Evolutionary conservation across 2,329 filamentous ascomycete species (phyloP).

Genomic region (Chalara sp.): DNA sequence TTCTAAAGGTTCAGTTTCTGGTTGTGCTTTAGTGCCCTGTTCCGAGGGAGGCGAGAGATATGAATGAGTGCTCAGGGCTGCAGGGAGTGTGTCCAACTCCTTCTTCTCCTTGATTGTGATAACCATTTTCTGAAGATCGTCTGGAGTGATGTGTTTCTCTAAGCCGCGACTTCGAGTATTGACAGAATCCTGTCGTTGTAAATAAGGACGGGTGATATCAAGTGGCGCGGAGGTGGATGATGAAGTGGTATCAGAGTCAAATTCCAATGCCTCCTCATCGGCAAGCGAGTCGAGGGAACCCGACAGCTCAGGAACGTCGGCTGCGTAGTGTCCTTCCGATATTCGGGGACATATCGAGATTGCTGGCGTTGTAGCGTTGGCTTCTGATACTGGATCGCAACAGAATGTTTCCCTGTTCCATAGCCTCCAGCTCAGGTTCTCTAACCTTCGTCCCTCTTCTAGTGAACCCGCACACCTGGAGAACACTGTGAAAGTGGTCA

Average conservation of each 20-base stretch:
- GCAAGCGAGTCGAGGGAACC: conserved; percentile 69
- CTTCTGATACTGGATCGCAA: conserved; percentile 58
- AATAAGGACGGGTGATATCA: conserved; percentile 58
- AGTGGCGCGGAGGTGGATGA: conserved; percentile 44
- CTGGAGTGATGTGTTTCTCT: conserved; percentile 86
- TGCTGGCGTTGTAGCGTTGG: conserved; percentile 36
- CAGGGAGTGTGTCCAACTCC: conserved; percentile 51
- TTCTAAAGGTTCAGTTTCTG: conserved; percentile 35
- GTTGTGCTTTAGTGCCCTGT: not conserved
- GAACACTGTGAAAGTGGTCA: conserved; percentile 56
- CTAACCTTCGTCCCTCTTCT: conserved; percentile 83
- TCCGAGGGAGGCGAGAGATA: conserved; percentile 33
- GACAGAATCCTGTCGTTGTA: conserved; percentile 65
- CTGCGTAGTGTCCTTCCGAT: conserved; percentile 32
- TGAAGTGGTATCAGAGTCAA: conserved; percentile 32
- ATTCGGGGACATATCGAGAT: conserved; percentile 28
- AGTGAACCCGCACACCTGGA: conserved; percentile 91
- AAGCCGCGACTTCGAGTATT: conserved; percentile 64
- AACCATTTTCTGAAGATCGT: conserved; percentile 90
- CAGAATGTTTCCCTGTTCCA: conserved; percentile 94
- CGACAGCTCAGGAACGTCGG: conserved; percentile 66
- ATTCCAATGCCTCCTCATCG: conserved; percentile 60
- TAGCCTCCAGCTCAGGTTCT: conserved; percentile 92
- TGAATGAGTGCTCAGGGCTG: conserved; percentile 28
- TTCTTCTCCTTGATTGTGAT: conserved; percentile 83